Conservation (phyloP, 2,329 filamentous ascomycete species). For the Colletotrichum chrysophilum region DNA sequence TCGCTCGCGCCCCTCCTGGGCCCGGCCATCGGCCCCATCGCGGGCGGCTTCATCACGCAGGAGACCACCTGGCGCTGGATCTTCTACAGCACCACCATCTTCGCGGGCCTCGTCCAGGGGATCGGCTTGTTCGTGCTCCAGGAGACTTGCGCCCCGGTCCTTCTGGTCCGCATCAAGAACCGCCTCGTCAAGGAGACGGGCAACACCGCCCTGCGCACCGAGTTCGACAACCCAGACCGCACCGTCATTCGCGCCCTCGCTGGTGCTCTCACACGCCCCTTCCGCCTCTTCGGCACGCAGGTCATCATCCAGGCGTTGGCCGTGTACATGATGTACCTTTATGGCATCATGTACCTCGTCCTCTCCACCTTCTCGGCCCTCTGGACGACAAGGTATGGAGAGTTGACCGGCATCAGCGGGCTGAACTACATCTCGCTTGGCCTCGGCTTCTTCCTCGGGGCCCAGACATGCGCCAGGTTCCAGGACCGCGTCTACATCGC, state of each 20-base stretch:
- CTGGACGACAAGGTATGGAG: slow-evolving; percentile 48
- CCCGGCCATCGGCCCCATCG: slow-evolving; percentile 70
- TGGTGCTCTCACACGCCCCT: slow-evolving; percentile 43
- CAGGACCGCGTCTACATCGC: slow-evolving; percentile 51
- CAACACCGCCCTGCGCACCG: slow-evolving; percentile 51
- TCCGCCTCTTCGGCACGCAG: slow-evolving; percentile 50
- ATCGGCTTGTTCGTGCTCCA: slow-evolving; percentile 65
- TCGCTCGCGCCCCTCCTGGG: slow-evolving; percentile 56
- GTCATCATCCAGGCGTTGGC: slow-evolving; percentile 53
- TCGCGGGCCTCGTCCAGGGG: slow-evolving; percentile 64
- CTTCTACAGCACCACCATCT: slow-evolving; percentile 71
- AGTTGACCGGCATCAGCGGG: slow-evolving; percentile 47
- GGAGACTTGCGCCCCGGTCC: slow-evolving; percentile 67
- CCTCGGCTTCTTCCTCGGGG: slow-evolving; percentile 54
- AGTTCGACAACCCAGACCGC: slow-evolving; percentile 53
- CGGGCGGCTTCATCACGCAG: slow-evolving; percentile 69
- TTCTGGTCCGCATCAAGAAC: slow-evolving; percentile 63
- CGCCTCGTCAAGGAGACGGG: slow-evolving; percentile 63
- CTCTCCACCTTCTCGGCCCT: slow-evolving; percentile 54
- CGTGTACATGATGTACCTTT: slow-evolving; percentile 46
- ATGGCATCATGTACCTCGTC: slow-evolving; percentile 50
- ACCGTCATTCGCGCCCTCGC: slow-evolving; percentile 21
- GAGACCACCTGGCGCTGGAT: slow-evolving; percentile 74
- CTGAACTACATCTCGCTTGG: slow-evolving; percentile 56
- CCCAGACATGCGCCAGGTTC: slow-evolving; percentile 45